Evolutionary conservation across 192 early-diverging fungal genomes (phyloP), one percentile per base, ranked within the genome.

Genomic region (Chytriomyces sp.): DNA sequence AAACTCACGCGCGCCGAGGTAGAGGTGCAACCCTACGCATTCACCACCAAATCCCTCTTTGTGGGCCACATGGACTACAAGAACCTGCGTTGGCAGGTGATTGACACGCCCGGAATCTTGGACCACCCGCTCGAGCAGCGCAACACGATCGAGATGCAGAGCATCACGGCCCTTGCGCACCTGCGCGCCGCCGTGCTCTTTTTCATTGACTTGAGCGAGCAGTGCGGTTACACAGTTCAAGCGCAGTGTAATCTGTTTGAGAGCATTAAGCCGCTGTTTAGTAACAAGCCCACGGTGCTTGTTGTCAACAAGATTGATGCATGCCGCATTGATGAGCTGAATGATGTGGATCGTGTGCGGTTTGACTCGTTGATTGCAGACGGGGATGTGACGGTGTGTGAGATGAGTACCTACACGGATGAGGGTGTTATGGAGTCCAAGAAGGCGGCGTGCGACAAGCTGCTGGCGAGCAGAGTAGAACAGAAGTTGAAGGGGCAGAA

Each of bases 101-200:
- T 99, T 64, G 98, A 99, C 80, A 99, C 98, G 49, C 98, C 98
- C 37, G 98, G 98, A 62, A 98, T 99, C 78, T 87, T 99, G 53
- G 98, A 99, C 83, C 98, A 98, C 78, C 95, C 98, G 28, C 87
- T 99, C 59, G 98, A 99, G 84, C 90, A 99, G 76, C 89, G 96
- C 75, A 99, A 99, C 84, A 98, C 96, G 36, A 99, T 99, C 73
- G 98, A 99, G 84, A 99, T 99, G 98, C 98, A 99, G 86, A 98
- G 95, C 59, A 95, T 99, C 75, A 99, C 98, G 7, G 98, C 98
- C 34, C 85, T 99, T 55, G 98, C 98, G 8, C 98, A 99, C 78
- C 81, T 99, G 82, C 90, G 96, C 67, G 91, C 94, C 17, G 93
- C 93, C 49, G 90, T 99, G 65, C 77, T 99, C 76, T 99, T 91